Evolutionary conservation across 73 alveolate genomes (phyloP), one percentile per base, ranked within the genome.

Genomic region (Uronychia setigera): DNA sequence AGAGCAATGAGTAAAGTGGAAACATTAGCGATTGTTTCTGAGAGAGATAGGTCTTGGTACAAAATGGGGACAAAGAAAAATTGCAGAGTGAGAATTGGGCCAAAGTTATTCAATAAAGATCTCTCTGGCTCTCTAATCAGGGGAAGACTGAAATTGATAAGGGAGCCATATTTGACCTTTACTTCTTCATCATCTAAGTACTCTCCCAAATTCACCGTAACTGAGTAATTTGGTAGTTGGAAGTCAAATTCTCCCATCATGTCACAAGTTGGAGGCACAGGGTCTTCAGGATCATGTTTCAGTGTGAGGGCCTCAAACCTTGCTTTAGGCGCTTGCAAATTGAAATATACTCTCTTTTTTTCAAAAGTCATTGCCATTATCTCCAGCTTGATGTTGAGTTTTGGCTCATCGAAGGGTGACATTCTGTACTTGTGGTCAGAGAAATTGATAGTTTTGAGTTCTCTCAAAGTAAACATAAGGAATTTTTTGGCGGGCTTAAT

Each of bases 231-330:
- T 5, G 67, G 67, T 46, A 46, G 19, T 19, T 46, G 67, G 67
- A 46, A 46, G 19, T 46, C 67, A 19, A 46, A 46, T 19, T 46
- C 67, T 46, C 67, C 67, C 67, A 46, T 46, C 67, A 46, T 46
- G 67, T 46, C 67, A 19, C 67, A 46, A 46, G 67, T 46, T 5
- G 67, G 67, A 11, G 67, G 67, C n/a, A 46, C 67, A 11, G 67
- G 67, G 67, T 46, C 19, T 46, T 46, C 67, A 46, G 67, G 67
- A 19, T 46, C 67, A 46, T 5, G 5, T 46, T 46, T 46, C n/a
- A 46, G 67, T 11, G 67, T 46, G 67, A 46, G 67, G 67, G 67
- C 67, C 67, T 46, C 67, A 46, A 46, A 46, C 67, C 67, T 46
- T 19, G 5, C 67, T 19, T 46, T 46, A 46, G 67, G 67, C 67